Base-by-base conservation (phyloP, 306 rosid genomes). In the Dicorynia guianensis region DNA sequence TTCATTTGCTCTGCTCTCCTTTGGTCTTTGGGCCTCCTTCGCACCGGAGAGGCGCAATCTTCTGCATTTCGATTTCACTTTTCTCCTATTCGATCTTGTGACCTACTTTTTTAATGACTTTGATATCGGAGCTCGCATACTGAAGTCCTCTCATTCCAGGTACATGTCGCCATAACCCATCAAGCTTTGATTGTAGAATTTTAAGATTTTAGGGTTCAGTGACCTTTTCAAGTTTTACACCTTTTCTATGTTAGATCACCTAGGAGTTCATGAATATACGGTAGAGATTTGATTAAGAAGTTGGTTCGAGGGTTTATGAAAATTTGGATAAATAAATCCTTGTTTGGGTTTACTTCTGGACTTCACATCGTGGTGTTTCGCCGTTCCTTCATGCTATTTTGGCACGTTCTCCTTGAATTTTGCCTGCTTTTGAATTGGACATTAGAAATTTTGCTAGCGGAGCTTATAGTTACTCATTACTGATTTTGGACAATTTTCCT, bases 201-300 rank as follows among this genome's bases (percentile, higher is more conserved):
- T 58, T 71, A 34, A 14, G 76, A 76, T 80, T 84, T 72, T 84
- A 84, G 87, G 87, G 85, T 76, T 84, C 71, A 6, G 15, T 61
- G 8, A 6, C 6, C 19, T 50, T 71, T 65, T 60, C 58, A 17
- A 13, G 14, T 33, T 52, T 72, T 43, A 9, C 25, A 2, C 11
- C 9, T 5, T 25, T 72, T 33, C 35, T 48, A 17, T n/a, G 30
- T 47, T 61, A 80, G 87, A 84, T 84, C 82, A 72, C 40, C 48
- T 2, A 0, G 12, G 11, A 19, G 5, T 84, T 76, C 36, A 10
- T 60, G 13, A 11, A 5, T 67, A 19, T 25, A 15, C 12, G 20
- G 13, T 34, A 69, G 2, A 6, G 82, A 80, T 76, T 84, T 84
- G 82, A 49, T 67, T 74, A 0, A 25, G 9, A 48, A 63, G 4